Base-by-base conservation (phyloP, 257 asterid species). In the Nicotiana attenuata region DNA sequence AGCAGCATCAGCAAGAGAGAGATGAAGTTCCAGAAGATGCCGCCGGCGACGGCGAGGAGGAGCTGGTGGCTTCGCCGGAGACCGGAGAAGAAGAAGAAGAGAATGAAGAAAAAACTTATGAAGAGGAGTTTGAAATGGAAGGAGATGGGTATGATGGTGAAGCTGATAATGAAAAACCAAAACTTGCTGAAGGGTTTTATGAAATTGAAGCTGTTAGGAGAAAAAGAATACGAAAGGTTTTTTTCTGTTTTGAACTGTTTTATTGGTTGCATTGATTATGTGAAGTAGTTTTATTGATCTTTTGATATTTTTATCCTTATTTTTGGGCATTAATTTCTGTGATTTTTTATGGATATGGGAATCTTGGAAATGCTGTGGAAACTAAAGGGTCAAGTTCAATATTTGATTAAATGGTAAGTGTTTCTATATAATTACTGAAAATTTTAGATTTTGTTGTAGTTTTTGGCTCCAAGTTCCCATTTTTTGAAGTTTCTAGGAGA, bases 361-460 rank as follows among this genome's bases (percentile, higher is more conserved):
- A 84, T 82, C 59, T 79, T 76, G 81, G 83, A 84, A 84, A 83
- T 88, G 91, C 90, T 81, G 90, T 84, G 29, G 78, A 87, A 86
- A 81, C 83, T 16, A 78, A 65, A 93, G 98, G 98, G 99, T 31
- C 88, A 91, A 90, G 91, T 87, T 78, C 97, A 95, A 90, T 95
- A 92, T 84, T 89, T 92, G 83, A 92, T 92, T 71, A 92, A 92
- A 90, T 92, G 97, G 97, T 92, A 82, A 88, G 97, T 88, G 14
- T 19, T 41, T 31, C 59, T 71, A 71, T 41, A 56, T 17, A 17
- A 56, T 16, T 53, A 53, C 59, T 3, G 59, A 53, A 53, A 53
- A 7, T 38, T 53, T 22, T 57, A 26, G 79, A n/a, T 78, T 79
- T 83, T 79, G 33, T 69, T 60, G 20, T 41, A 41, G 33, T 13